phyloP scores from a whole-genome alignment of 768 basidiomycete genomes.

The Suillus variegatus region DNA sequence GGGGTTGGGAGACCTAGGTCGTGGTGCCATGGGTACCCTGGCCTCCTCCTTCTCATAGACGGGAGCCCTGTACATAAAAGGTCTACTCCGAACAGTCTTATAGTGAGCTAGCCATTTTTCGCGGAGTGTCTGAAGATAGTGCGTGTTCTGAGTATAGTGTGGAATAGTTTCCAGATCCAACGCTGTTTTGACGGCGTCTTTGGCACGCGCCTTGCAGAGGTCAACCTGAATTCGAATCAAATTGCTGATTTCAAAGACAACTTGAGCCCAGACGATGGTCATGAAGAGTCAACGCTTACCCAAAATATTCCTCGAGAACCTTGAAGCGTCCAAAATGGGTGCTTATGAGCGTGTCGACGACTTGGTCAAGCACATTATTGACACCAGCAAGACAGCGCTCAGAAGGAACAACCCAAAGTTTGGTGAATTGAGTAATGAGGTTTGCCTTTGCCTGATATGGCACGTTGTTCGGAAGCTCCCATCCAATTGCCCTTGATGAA shows the following conservation, averaged over 20 bases:
- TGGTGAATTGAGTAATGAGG: conserved; percentile 30
- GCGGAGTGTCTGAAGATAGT: conserved; percentile 15
- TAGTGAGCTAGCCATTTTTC: conserved; percentile 19
- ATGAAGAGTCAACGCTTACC: conserved; percentile 30
- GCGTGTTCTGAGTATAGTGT: conserved; percentile 34
- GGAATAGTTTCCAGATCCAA: conserved; percentile 41
- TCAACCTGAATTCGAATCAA: conserved; percentile 31
- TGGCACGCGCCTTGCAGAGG: conserved; percentile 24
- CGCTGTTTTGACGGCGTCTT: conserved; percentile 31
- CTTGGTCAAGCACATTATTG: conserved; percentile 31
- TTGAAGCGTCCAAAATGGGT: conserved; percentile 44
- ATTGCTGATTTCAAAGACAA: conserved; percentile 20
- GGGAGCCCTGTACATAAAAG: conserved; percentile 5
- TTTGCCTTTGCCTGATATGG: conserved; percentile 33
- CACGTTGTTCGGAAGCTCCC: conserved; percentile 37
- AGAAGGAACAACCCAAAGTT: conserved; percentile 32
- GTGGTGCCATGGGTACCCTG: too few relatives aligned
- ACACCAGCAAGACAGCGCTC: conserved; percentile 36
- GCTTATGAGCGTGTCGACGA: conserved; percentile 29
- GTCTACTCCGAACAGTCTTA: conserved; percentile 12
- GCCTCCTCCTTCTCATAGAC: too few relatives aligned
- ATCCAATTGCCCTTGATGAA: conserved; percentile 30
- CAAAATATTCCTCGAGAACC: conserved; percentile 34
- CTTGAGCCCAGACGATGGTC: conserved; percentile 7
- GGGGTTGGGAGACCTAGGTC: too few relatives aligned